Evolutionary conservation across 805 yeast species (phyloP).

Genomic region (Ogataea methanolica): DNA sequence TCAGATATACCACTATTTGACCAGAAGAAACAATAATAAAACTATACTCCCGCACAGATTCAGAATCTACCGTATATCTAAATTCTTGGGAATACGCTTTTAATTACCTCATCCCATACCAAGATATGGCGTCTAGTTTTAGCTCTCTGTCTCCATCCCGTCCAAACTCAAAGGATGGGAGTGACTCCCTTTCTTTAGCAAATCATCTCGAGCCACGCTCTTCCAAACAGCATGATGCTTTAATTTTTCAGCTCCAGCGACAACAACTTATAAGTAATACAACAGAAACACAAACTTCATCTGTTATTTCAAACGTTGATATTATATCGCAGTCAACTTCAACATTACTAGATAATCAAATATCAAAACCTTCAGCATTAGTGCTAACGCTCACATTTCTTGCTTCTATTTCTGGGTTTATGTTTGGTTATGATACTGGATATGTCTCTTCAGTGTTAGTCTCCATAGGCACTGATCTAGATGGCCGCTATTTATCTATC

Average conservation of each 20-base stretch:
- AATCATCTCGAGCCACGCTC: too few relatives aligned
- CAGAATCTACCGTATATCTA: too few relatives aligned
- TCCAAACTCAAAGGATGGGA: too few relatives aligned
- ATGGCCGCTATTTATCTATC: constrained; percentile 29
- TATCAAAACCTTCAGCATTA: constrained; percentile 32
- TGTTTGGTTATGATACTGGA: constrained; percentile 62
- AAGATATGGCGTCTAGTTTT: too few relatives aligned
- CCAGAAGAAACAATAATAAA: too few relatives aligned
- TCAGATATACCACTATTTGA: too few relatives aligned
- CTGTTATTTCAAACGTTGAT: neutral
- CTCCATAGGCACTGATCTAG: constrained; percentile 44
- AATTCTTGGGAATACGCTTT: too few relatives aligned
- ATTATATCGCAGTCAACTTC: neutral
- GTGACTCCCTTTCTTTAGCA: too few relatives aligned
- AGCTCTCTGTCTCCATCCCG: too few relatives aligned
- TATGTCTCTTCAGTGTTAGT: constrained; percentile 56
- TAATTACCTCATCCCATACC: too few relatives aligned
- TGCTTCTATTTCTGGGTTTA: constrained; percentile 52
- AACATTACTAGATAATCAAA: neutral
- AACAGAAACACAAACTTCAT: neutral
- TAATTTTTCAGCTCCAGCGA: neutral
- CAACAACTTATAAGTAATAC: neutral
- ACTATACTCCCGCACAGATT: too few relatives aligned
- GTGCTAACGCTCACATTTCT: constrained; percentile 44
- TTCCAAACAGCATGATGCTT: neutral